phyloP scores from a whole-genome alignment of 768 basidiomycete species.

The Lactarius trivialis region DNA sequence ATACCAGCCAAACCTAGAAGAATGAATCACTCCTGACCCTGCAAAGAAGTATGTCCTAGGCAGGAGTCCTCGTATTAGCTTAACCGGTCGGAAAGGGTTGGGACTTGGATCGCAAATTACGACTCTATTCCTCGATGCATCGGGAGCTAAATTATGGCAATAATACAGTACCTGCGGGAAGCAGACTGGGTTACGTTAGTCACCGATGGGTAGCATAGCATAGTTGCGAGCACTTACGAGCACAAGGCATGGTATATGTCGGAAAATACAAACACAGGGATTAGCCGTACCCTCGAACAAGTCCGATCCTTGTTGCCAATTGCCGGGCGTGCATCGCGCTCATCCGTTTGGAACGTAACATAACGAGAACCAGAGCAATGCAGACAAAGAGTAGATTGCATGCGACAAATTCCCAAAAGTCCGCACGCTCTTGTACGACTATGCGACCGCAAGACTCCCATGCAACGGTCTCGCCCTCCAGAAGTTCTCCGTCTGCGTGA shows the following conservation, averaged over 20 bases:
- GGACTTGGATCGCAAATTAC: background rate
- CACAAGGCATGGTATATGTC: background rate
- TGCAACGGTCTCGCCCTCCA: slow-evolving; percentile 59
- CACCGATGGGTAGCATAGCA: too few species aligned
- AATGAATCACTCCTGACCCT: background rate
- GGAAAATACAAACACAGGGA: slow-evolving; percentile 6
- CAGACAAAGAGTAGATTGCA: slow-evolving; percentile 71
- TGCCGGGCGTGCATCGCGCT: slow-evolving; percentile 71
- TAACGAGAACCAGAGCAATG: slow-evolving; percentile 57
- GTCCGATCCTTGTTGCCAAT: slow-evolving; percentile 81
- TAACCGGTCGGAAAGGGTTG: background rate
- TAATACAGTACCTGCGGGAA: slow-evolving; percentile 13
- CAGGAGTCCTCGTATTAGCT: background rate
- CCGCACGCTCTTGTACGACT: slow-evolving; percentile 65
- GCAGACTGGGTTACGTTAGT: background rate
- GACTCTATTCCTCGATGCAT: slow-evolving; percentile 6
- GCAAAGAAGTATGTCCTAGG: background rate
- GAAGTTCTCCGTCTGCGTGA: slow-evolving; percentile 17
- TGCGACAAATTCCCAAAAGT: slow-evolving; percentile 88
- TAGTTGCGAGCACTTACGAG: slow-evolving; percentile 6
- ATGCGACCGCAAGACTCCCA: slow-evolving; percentile 95
- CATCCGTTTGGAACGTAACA: slow-evolving; percentile 61
- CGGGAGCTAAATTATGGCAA: background rate
- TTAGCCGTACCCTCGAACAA: slow-evolving; percentile 30
- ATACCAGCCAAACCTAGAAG: background rate